Percentiles rank a stretch among this genome's conserved stretches.
phyloP scores from a whole-genome alignment of 2,329 filamentous ascomycete species.

The Madurella mycetomatis region DNA sequence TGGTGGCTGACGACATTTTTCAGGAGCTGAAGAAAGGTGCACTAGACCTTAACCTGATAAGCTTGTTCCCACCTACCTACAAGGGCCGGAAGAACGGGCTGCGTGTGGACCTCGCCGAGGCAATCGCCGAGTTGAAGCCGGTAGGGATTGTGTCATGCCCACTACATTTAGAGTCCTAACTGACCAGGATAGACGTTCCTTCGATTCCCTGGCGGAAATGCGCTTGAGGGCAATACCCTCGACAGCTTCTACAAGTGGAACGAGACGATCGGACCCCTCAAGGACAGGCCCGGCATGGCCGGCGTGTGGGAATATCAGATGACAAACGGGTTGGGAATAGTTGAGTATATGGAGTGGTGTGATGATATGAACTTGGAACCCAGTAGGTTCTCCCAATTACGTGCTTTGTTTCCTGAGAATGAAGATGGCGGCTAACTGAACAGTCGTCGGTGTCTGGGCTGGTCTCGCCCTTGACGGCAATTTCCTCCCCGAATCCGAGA shows the following conservation, averaged over 20 bases:
- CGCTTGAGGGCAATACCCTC: conserved; percentile 47
- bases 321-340: conserved; percentile 57
- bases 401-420: too few species aligned
- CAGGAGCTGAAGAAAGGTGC: neutral
- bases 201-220: conserved; percentile 62
- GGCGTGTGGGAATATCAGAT: conserved; percentile 58
- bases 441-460: conserved; percentile 52
- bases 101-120: conserved; percentile 50
- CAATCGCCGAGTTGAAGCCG: conserved; percentile 48
- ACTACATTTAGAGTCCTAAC: neutral
- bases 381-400: neutral
- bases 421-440: too few species aligned
- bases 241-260: conserved; percentile 48
- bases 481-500: conserved; percentile 45
- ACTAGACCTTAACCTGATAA: conserved; percentile 55
- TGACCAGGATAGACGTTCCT: conserved; percentile 43
- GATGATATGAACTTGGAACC: conserved; percentile 56
- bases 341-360: conserved; percentile 59
- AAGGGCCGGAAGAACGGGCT: conserved; percentile 55
- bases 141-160: conserved; percentile 23
- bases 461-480: conserved; percentile 54
- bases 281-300: conserved; percentile 50
- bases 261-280: conserved; percentile 50
- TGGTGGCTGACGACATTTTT: neutral
- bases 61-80: conserved; percentile 57